phyloP scores from a whole-genome alignment of 768 basidiomycete genomes.

The Calvatia gigantea region DNA sequence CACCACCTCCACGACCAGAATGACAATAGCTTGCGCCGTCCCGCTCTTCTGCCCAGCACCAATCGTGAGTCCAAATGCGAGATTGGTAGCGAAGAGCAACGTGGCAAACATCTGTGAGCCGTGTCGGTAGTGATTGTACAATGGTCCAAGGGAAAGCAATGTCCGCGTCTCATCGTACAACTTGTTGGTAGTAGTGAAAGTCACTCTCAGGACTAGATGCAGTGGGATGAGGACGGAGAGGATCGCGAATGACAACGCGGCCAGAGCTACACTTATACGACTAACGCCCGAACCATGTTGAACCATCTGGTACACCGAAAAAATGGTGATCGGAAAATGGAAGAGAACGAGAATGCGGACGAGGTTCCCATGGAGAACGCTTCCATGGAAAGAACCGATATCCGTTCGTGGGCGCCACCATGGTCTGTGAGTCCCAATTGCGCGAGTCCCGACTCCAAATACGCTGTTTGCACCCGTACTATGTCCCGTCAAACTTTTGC shows the following conservation, averaged over 20 bases:
- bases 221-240: constrained; percentile 78
- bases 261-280: constrained; percentile 67
- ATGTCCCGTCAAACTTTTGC: constrained; percentile 11
- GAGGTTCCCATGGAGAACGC: constrained; percentile 84
- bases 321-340: constrained; percentile 91
- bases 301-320: constrained; percentile 85
- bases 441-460: constrained; percentile 8
- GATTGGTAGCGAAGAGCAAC: constrained; percentile 76
- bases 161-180: constrained; percentile 95
- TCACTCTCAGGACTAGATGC: constrained; percentile 73
- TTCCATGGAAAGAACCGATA: constrained; percentile 77
- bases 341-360: constrained; percentile 89
- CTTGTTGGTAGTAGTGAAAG: constrained; percentile 79
- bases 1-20: constrained; percentile 84
- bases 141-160: constrained; percentile 81
- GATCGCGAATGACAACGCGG: constrained; percentile 74
- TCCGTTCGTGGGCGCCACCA: constrained; percentile 60
- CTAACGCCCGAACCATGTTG: constrained; percentile 48
- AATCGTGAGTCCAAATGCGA: constrained; percentile 79
- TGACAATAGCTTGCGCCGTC: constrained; percentile 86
- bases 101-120: constrained; percentile 87
- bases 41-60: constrained; percentile 90
- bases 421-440: constrained; percentile 26
- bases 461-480: constrained; percentile 7
- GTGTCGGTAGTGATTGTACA: constrained; percentile 94